Evolutionary conservation across 495 filamentous ascomycete species (phyloP).

Genomic region (Trypethelium eluteriae): DNA sequence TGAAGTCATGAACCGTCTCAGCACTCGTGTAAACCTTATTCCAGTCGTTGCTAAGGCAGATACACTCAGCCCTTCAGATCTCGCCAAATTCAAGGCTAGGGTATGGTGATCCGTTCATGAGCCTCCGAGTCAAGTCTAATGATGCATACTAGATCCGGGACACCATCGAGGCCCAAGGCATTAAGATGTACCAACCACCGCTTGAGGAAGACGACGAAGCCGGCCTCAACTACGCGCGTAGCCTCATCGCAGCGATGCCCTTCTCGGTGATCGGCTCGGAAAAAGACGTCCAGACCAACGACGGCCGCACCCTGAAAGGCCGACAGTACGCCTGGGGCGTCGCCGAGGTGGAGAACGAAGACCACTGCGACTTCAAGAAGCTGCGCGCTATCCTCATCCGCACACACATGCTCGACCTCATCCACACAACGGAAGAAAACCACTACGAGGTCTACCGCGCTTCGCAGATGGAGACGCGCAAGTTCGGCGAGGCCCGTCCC

Average conservation of each 20-base stretch:
- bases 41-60: slow-evolving; percentile 98
- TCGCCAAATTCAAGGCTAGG: slow-evolving; percentile 72
- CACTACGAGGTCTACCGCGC: slow-evolving; percentile 99
- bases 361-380: slow-evolving; percentile 99
- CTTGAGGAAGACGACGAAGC: slow-evolving; percentile 97
- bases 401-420: slow-evolving; percentile 99
- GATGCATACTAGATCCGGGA: slow-evolving; percentile 62
- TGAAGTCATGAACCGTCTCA: slow-evolving; percentile 98
- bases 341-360: slow-evolving; percentile 98
- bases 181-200: slow-evolving; percentile 98
- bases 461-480: slow-evolving; percentile 98
- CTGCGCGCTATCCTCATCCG: slow-evolving; percentile 96
- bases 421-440: slow-evolving; percentile 97
- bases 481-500: slow-evolving; percentile 95
- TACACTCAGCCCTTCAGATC: slow-evolving; percentile 84
- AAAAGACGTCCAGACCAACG: slow-evolving; percentile 95
- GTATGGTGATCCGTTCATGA: not conserved
- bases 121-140: slow-evolving; percentile 9
- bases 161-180: slow-evolving; percentile 94
- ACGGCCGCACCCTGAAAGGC: slow-evolving; percentile 94
- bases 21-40: slow-evolving; percentile 95
- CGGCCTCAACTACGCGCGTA: slow-evolving; percentile 85
- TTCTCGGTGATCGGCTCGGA: slow-evolving; percentile 98
- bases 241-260: slow-evolving; percentile 92
- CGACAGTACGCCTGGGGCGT: slow-evolving; percentile 99